Conservation (phyloP, 2,329 filamentous ascomycete species). For the Trichoderma koningii region DNA sequence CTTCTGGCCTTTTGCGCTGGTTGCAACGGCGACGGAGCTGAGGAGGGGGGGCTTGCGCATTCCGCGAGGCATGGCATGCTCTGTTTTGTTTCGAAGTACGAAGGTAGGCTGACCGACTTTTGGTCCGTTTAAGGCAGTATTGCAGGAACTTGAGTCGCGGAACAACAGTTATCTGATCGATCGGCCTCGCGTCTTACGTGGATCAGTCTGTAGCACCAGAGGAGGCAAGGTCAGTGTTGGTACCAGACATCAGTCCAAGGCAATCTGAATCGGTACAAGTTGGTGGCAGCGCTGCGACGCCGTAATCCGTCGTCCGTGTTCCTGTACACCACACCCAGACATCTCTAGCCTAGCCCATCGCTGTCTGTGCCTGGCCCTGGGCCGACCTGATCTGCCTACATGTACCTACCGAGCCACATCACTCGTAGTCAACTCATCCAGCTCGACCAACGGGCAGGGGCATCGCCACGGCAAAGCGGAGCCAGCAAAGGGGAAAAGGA, state of each 20-base stretch:
- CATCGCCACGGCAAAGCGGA: conserved; percentile 16
- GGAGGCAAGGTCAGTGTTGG: too few species aligned
- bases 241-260: too few species aligned
- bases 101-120: neutral
- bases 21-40: conserved; percentile 13
- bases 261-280: too few species aligned
- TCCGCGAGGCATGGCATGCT: neutral
- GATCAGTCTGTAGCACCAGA: neutral
- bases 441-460: conserved; percentile 3
- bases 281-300: conserved; percentile 12
- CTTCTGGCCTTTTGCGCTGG: too few species aligned
- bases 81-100: neutral
- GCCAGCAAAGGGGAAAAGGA: neutral
- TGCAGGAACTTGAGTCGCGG: too few species aligned
- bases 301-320: conserved; percentile 12
- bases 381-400: conserved; percentile 19
- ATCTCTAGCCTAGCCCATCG: neutral
- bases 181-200: neutral
- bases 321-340: conserved; percentile 18
- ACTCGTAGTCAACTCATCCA: neutral
- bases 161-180: neutral
- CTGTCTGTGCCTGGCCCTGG: conserved; percentile 4
- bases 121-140: too few species aligned
- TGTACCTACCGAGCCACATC: neutral
- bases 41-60: conserved; percentile 8